Conservation (phyloP, 2,329 filamentous ascomycete species). For the Colletotrichum falcatum region DNA sequence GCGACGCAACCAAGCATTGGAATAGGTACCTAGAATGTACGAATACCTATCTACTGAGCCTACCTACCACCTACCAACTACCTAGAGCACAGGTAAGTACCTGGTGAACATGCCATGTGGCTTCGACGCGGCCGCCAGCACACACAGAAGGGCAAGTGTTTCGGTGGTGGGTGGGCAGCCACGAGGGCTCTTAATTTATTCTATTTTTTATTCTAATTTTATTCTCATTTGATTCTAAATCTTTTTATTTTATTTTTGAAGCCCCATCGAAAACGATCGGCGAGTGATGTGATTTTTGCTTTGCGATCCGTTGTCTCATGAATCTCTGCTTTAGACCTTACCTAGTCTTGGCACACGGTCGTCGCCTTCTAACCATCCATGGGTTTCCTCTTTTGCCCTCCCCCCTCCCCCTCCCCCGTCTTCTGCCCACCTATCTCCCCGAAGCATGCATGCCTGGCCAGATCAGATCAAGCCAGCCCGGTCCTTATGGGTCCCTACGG, state of each 20-base stretch:
- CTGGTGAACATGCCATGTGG: conserved; percentile 34
- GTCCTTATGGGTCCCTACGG: neutral
- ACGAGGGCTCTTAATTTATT: neutral
- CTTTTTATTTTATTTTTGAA: no score
- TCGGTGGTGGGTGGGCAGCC: conserved; percentile 16
- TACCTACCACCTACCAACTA: no score
- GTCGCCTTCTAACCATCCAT: neutral
- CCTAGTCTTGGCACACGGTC: neutral
- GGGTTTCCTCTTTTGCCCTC: neutral
- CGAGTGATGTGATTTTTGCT: conserved; percentile 5
- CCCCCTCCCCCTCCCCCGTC: neutral
- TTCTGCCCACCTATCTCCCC: neutral
- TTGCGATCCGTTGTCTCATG: neutral
- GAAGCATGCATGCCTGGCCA: neutral
- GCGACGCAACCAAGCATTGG: neutral
- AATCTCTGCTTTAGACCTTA: neutral
- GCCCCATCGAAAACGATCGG: neutral
- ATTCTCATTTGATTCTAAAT: no score
- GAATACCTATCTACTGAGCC: no score
- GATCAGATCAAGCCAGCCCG: neutral
- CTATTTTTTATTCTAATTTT: no score
- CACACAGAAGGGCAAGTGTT: conserved; percentile 37
- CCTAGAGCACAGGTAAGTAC: no score
- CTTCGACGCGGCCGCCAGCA: conserved; percentile 25
- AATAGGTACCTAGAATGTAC: neutral